Percentiles rank a stretch among this genome's conserved stretches.
Evolutionary conservation across 2,329 filamentous ascomycete species (phyloP).

Genomic region (Coniochaeta sp.): DNA sequence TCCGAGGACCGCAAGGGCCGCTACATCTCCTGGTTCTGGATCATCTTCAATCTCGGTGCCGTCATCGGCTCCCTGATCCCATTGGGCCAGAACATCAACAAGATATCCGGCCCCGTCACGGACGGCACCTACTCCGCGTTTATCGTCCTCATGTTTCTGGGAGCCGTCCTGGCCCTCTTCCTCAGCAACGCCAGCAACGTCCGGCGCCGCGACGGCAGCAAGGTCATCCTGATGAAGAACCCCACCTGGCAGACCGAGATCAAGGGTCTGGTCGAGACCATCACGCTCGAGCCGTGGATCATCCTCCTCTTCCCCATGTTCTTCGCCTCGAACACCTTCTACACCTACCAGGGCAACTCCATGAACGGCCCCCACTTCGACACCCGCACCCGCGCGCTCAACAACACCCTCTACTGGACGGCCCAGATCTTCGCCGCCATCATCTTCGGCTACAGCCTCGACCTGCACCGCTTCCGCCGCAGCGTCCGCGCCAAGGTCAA

Average conservation of each 20-base stretch:
- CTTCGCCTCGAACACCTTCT: constrained; percentile 71
- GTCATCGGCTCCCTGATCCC: constrained; percentile 78
- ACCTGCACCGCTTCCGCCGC: constrained; percentile 51
- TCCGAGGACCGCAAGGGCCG: constrained; percentile 74
- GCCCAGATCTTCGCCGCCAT: constrained; percentile 70
- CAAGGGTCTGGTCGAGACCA: constrained; percentile 65
- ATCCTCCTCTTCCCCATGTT: constrained; percentile 74
- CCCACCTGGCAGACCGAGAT: constrained; percentile 80
- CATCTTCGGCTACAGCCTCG: constrained; percentile 64
- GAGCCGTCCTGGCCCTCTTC: constrained; percentile 61
- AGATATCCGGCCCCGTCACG: constrained; percentile 43
- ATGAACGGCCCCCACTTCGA: constrained; percentile 62
- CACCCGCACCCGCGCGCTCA: constrained; percentile 63
- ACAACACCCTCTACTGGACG: constrained; percentile 67
- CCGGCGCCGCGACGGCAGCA: constrained; percentile 68
- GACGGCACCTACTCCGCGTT: constrained; percentile 87
- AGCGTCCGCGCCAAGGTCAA: constrained; percentile 59
- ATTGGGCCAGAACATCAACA: constrained; percentile 65
- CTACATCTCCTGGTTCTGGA: constrained; percentile 89
- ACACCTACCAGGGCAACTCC: constrained; percentile 64
- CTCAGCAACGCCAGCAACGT: constrained; percentile 67
- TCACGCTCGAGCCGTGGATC: constrained; percentile 65
- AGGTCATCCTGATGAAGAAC: constrained; percentile 84
- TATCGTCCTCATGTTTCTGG: constrained; percentile 71
- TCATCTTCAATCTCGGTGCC: constrained; percentile 88